phyloP scores from a whole-genome alignment of 257 asterid genomes.

The Salvia rosmarinus region DNA sequence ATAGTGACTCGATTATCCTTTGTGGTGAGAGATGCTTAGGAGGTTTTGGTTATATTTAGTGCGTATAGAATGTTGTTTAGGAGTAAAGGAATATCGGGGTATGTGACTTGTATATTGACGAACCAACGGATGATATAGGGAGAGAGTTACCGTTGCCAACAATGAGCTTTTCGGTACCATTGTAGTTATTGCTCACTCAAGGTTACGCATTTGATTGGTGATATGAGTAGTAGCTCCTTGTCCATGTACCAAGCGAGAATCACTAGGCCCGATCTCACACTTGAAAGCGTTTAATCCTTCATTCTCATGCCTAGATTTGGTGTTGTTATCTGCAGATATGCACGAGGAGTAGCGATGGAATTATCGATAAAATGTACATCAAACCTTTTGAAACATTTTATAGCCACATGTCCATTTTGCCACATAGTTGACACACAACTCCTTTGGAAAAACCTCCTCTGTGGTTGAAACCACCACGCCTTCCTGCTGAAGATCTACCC shows the following conservation, averaged over 20 bases:
- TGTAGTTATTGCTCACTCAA: neutral
- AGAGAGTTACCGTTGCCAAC: neutral
- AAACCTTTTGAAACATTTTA: neutral
- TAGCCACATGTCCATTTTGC: neutral
- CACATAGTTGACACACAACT: neutral
- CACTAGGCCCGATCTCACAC: neutral
- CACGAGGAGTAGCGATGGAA: neutral
- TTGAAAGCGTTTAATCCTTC: no score
- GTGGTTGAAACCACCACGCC: neutral
- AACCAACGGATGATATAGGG: neutral
- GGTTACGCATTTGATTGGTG: neutral
- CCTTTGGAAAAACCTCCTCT: neutral
- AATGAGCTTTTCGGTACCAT: neutral
- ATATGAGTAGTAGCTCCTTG: neutral
- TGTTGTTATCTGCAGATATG: neutral
- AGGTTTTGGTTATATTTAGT: no score
- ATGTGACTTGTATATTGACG: accelerated
- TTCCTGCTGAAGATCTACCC: no score
- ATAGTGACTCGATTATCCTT: no score
- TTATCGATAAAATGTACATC: neutral
- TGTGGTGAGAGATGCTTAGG: no score
- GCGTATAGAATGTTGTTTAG: neutral
- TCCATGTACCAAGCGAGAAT: neutral
- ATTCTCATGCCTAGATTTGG: no score
- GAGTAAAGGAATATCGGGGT: neutral